Conservation (phyloP, 371 early-diverging fungal species). For the Blakeslea trispora region DNA sequence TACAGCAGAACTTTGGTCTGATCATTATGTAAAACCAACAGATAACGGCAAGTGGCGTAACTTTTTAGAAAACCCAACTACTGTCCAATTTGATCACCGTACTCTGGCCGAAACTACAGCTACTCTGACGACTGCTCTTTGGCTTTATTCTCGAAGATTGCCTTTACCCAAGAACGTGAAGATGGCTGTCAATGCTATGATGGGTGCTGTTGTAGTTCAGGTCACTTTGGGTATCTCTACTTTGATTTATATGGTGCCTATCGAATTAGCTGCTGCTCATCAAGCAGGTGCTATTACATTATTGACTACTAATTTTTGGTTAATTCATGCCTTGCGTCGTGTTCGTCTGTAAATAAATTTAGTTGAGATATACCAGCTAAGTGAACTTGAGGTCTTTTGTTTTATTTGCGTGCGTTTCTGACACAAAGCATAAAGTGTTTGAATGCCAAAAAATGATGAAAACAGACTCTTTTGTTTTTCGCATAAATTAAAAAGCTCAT, state of each 20-base stretch:
- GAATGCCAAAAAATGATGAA: too few relatives aligned
- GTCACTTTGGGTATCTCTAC: constrained; percentile 91
- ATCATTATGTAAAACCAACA: constrained; percentile 53
- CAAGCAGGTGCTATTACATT: constrained; percentile 94
- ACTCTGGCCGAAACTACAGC: constrained; percentile 85
- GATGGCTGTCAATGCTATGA: constrained; percentile 71
- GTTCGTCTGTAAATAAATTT: constrained; percentile 50
- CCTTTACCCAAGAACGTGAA: constrained; percentile 72
- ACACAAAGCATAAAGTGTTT: too few relatives aligned
- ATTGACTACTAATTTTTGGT: constrained; percentile 77
- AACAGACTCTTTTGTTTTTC: too few relatives aligned
- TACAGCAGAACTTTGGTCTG: constrained; percentile 68
- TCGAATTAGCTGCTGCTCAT: constrained; percentile 92
- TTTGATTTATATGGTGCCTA: constrained; percentile 90
- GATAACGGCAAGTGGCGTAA: constrained; percentile 77
- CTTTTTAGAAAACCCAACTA: constrained; percentile 89
- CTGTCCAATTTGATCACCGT: constrained; percentile 95
- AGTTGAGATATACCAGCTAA: too few relatives aligned
- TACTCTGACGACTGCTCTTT: constrained; percentile 69
- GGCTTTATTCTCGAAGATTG: constrained; percentile 69
- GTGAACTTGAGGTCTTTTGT: too few relatives aligned
- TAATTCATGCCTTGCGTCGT: constrained; percentile 77
- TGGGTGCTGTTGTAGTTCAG: constrained; percentile 75
- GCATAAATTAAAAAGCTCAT: too few relatives aligned
- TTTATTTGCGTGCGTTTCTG: too few relatives aligned